Base-by-base conservation (phyloP, 2,329 filamentous ascomycete genomes). In the Pestalotiopsis sp. region DNA sequence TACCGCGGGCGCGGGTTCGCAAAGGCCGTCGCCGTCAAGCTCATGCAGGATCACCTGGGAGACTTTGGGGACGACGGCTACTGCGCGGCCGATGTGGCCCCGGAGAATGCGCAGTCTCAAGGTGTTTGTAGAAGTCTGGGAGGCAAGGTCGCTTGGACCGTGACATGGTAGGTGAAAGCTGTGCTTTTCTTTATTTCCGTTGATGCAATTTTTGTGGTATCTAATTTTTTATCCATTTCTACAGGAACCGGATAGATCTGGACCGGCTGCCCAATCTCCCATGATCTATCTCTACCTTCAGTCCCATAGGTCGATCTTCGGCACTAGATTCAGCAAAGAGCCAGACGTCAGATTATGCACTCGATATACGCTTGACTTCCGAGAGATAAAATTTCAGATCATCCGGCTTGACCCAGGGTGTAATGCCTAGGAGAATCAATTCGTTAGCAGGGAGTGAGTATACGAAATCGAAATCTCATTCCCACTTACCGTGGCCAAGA, bases 371-470 rank as follows among this genome's bases (percentile, higher is more conserved):
- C 80, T 97, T 94, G 68, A 98, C 90, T 81, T 99, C 96, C 77
- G 97, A 86, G 72, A 99, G 95, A 84, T 93, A 99, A 82, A 97
- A 97, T 79, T 90, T 95, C 73, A 99, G 84, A 79, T 97, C 91
- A 64, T 98, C 94, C 0, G 96, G 96, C 74, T 98, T 92, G 66
- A 99, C 96, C 72, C 95, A 92, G 0, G 96, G 96, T 39, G 96
- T 99, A 72, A 99, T 94, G 70, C 94, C 93, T 96, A 31, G 31
- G 9, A 38, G 23, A 23, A 4, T 17, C n/a, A 14, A 65, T n/a
- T 13, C 11, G 31, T 58, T 38, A 65, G 64, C 31, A 45, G 6
- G 38, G 12, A n/a, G 25, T 25, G 12, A 11, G 25, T 25, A 12
- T 57, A 20, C n/a, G 3, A 49, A 23, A 45, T 64, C 25, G 45